Percentiles rank a stretch among this genome's conserved stretches.
Conservation (phyloP, 139 green algal genomes). For the Chlamydomonas eustigma region DNA sequence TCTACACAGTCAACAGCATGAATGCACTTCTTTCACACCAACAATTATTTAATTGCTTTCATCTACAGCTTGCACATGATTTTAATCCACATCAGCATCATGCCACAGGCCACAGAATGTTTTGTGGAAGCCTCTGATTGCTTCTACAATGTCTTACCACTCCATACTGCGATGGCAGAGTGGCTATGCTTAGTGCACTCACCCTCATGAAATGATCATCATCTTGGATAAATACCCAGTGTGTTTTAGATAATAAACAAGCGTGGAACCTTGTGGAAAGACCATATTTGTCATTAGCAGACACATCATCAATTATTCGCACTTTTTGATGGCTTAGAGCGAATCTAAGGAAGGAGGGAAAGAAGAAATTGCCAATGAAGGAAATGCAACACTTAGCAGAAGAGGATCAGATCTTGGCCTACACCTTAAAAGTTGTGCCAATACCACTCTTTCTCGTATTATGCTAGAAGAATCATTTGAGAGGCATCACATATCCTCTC, state of each 20-base stretch:
- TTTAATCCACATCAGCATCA: no score
- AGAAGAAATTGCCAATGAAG: neutral
- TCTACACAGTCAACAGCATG: neutral
- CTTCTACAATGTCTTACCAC: no score
- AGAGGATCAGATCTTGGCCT: neutral
- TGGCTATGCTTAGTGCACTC: no score
- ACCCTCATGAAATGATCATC: slow-evolving; percentile 10
- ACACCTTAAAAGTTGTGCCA: neutral
- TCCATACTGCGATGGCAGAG: no score
- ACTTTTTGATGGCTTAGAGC: neutral
- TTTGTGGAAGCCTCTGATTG: no score
- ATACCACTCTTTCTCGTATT: neutral
- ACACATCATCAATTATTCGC: slow-evolving; percentile 4
- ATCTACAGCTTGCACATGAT: no score
- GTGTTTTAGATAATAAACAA: neutral
- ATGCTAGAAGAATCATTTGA: neutral
- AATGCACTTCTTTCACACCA: neutral
- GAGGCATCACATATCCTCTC: neutral
- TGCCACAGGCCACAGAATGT: no score
- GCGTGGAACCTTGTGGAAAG: slow-evolving; percentile 8
- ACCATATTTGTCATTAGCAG: slow-evolving; percentile 10
- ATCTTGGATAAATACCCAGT: slow-evolving; percentile 16
- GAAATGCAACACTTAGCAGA: neutral
- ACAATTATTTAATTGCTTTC: neutral
- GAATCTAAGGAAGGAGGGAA: neutral